phyloP scores from a whole-genome alignment of 345 rosid genomes.

The Adansonia digitata region DNA sequence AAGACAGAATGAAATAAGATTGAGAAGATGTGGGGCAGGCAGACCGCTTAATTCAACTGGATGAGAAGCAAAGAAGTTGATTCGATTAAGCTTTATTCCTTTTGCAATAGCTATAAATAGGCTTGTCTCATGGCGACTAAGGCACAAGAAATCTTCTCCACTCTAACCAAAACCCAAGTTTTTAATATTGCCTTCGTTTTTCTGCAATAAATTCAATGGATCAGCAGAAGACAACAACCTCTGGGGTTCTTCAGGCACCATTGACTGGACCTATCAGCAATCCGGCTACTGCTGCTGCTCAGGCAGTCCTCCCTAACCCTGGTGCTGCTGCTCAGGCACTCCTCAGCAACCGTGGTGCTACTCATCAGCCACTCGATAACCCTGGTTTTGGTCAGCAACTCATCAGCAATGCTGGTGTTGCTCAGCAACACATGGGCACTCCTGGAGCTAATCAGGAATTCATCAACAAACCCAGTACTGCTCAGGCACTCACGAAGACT shows the following conservation, averaged over 20 bases:
- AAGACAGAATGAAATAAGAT: not conserved
- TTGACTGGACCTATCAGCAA: not conserved
- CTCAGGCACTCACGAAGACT: not conserved
- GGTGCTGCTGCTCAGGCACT: not conserved
- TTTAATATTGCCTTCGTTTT: not conserved
- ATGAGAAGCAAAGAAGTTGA: conserved; percentile 52
- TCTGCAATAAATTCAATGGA: not conserved
- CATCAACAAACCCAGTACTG: not conserved
- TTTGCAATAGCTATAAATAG: conserved; percentile 31
- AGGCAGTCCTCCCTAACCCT: not conserved
- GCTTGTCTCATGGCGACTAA: not conserved
- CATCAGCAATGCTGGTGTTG: not conserved
- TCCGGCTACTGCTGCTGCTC: not conserved
- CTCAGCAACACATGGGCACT: not conserved
- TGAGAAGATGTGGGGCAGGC: not conserved
- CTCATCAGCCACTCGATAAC: not conserved
- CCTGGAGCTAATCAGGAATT: not conserved
- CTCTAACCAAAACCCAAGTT: not conserved
- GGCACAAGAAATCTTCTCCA: conserved; percentile 6
- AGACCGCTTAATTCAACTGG: conserved; percentile 22
- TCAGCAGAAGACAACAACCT: not conserved
- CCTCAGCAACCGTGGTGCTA: not conserved
- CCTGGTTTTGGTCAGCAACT: not conserved
- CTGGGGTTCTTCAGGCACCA: not conserved
- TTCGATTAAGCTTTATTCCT: conserved; percentile 27